Base-by-base conservation (phyloP, 495 filamentous ascomycete genomes). In the Aspergillus campestris region DNA sequence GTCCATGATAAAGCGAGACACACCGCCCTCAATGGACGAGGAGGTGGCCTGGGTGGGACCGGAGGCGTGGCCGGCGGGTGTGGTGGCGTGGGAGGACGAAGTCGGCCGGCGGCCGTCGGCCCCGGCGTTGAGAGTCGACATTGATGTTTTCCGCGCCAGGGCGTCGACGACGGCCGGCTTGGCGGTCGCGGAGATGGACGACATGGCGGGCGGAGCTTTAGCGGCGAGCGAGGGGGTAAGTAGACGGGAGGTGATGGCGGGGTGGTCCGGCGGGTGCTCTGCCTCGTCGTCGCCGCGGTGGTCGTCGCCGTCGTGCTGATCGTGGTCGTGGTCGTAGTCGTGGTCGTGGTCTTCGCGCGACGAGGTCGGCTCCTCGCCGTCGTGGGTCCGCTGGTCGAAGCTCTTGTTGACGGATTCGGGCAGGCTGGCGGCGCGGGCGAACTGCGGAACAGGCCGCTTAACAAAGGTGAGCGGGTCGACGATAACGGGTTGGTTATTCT, bases 391-490 rank as follows among this genome's bases (percentile, higher is more conserved):
- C 12, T 38, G 42, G 5, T 59, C 52, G 29, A 69, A 63, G 38
- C 56, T 63, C 36, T 57, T 65, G 33, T 57, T 66, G 8, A 59
- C 65, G 9, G 67, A 64, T 40, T 73, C 65, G 9, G 70, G 70
- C n/a, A 73, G 59, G 49, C 67, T 71, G 10, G 66, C 69, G 11
- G 70, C 64, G 38, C 67, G 67, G 42, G 65, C 50, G 38, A 67
- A 60, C 42, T 70, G 70, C 18, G 70, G 67, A 40, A 69, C 70
- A 18, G 70, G 51, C 18, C 70, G 67, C 48, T 73, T 73, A 44
- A 73, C 68, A 44, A 73, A 73, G 14, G 65, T 69, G 38, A 73
- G 61, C 10, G 67, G 70, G 47, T 73, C 70, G 15, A 73, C 66
- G 39, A 73, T 45, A 31, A 70, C 64, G 12, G 58, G 55, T 18